phyloP scores from a whole-genome alignment of 495 filamentous ascomycete species.

The Lentithecium fluviatile region DNA sequence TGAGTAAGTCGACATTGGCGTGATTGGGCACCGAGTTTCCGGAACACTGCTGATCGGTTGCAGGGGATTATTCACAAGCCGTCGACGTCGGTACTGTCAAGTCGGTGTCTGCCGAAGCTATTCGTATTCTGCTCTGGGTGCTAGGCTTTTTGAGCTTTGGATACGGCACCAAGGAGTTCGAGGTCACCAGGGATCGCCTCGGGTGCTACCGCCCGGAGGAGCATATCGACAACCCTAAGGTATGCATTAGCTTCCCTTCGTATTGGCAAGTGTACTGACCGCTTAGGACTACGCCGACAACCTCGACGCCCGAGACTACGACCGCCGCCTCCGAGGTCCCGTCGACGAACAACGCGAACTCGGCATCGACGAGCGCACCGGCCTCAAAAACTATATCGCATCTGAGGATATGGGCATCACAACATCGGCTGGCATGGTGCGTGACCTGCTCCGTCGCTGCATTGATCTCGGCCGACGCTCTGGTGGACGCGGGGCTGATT shows the following conservation, averaged over 20 bases:
- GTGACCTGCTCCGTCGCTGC: conserved; percentile 66
- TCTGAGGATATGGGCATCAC: conserved; percentile 71
- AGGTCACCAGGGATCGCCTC: conserved; percentile 81
- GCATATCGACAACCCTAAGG: conserved; percentile 73
- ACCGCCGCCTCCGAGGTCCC: conserved; percentile 73
- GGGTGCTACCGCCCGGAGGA: conserved; percentile 67
- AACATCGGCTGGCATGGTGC: conserved; percentile 72
- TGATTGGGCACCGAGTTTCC: neutral
- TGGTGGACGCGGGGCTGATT: conserved; percentile 63
- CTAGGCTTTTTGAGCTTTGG: conserved; percentile 67
- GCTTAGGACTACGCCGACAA: conserved; percentile 73
- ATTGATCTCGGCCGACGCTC: conserved; percentile 75
- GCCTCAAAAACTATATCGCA: conserved; percentile 89
- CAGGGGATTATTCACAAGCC: conserved; percentile 56
- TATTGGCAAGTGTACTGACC: neutral
- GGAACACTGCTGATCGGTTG: conserved; percentile 49
- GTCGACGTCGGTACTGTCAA: conserved; percentile 88
- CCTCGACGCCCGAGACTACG: conserved; percentile 77
- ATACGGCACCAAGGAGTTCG: conserved; percentile 87
- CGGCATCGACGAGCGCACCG: conserved; percentile 62
- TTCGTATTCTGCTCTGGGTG: conserved; percentile 75
- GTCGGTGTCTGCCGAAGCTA: conserved; percentile 81
- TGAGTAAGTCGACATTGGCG: conserved; percentile 48
- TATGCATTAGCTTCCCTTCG: neutral
- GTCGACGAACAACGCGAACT: conserved; percentile 78